Evolutionary conservation across 1,284 basidiomycete species (phyloP).

Genomic region (Pseudozyma sp.): DNA sequence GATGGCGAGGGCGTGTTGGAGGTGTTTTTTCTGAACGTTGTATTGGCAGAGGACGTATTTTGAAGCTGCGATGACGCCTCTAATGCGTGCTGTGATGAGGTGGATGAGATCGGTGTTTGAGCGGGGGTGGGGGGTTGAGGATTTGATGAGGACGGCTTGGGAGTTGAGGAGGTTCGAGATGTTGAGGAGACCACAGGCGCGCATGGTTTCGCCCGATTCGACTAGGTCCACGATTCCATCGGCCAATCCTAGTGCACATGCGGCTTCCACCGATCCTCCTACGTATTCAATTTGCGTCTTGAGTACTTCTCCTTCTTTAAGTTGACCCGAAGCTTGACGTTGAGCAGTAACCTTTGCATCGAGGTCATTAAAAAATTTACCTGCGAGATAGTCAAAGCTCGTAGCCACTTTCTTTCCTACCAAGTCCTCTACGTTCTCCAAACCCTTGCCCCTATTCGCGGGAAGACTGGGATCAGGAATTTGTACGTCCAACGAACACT

Average conservation of each 20-base stretch:
- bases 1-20: constrained; percentile 77
- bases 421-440: constrained; percentile 82
- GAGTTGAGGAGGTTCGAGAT: constrained; percentile 84
- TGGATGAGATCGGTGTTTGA: constrained; percentile 77
- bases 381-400: constrained; percentile 88
- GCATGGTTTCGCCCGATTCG: constrained; percentile 99
- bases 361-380: constrained; percentile 80
- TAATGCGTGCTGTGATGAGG: constrained; percentile 86
- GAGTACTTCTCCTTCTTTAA: constrained; percentile 28
- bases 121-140: constrained; percentile 76
- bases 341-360: constrained; percentile 74
- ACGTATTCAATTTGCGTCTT: constrained; percentile 91
- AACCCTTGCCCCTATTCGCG: constrained; percentile 64
- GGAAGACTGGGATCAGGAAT: constrained; percentile 79
- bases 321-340: constrained; percentile 71
- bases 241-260: constrained; percentile 93
- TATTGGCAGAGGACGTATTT: constrained; percentile 92
- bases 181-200: constrained; percentile 92
- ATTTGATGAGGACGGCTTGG: constrained; percentile 94
- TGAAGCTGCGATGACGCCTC: constrained; percentile 89
- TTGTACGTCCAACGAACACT: constrained; percentile 93
- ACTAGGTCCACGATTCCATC: constrained; percentile 80
- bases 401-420: constrained; percentile 93
- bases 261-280: constrained; percentile 97
- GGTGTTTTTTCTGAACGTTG: constrained; percentile 80